phyloP scores from a whole-genome alignment of 2,329 filamentous ascomycete genomes.

The Penicillium rolfsii region DNA sequence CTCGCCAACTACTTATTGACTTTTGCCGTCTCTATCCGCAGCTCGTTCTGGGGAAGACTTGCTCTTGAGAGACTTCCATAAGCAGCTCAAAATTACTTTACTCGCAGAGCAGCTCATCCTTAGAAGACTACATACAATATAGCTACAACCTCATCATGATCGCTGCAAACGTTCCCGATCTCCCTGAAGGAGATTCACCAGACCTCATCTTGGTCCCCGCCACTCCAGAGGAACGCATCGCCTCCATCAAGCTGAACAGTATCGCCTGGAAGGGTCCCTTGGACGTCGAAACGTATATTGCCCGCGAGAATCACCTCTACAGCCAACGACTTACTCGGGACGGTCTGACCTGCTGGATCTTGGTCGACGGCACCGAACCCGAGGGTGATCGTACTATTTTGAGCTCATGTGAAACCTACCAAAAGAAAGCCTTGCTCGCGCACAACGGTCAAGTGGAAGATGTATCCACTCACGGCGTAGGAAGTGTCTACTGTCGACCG shows the following conservation, averaged over 20 bases:
- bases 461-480: slow-evolving; percentile 69
- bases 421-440: slow-evolving; percentile 47
- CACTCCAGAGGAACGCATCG: slow-evolving; percentile 57
- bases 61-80: background rate
- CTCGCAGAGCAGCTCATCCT: background rate
- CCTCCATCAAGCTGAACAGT: slow-evolving; percentile 58
- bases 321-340: slow-evolving; percentile 57
- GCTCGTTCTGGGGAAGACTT: background rate
- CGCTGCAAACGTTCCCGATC: slow-evolving; percentile 37
- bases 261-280: slow-evolving; percentile 62
- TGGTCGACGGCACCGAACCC: slow-evolving; percentile 53
- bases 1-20: background rate
- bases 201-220: slow-evolving; percentile 59
- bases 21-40: background rate
- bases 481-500: slow-evolving; percentile 75
- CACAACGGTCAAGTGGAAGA: slow-evolving; percentile 60
- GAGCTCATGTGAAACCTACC: slow-evolving; percentile 61
- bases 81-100: background rate
- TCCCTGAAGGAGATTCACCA: slow-evolving; percentile 56
- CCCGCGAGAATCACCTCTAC: slow-evolving; percentile 58
- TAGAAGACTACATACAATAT: background rate
- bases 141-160: slow-evolving; percentile 36
- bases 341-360: slow-evolving; percentile 63
- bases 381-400: slow-evolving; percentile 52
- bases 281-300: slow-evolving; percentile 58